Conservation (phyloP, 441 rosid genomes). For the Brassica hybrid region DNA sequence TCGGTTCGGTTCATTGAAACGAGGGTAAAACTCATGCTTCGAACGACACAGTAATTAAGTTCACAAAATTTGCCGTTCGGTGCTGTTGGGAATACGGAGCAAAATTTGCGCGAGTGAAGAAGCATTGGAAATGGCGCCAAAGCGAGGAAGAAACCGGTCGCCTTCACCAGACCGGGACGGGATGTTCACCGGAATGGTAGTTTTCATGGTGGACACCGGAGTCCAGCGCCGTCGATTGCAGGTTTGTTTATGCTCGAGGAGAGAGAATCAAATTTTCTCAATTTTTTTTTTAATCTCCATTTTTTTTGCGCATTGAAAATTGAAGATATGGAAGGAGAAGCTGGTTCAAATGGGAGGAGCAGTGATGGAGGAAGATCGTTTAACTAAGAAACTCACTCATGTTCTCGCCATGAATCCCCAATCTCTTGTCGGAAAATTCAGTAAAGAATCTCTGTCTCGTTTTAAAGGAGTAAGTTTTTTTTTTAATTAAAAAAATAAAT, state of each 20-base stretch:
- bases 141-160: slow-evolving; percentile 50
- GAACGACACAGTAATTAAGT: too few relatives aligned
- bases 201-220: slow-evolving; percentile 62
- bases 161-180: slow-evolving; percentile 66
- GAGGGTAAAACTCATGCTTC: not conserved
- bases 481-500: too few relatives aligned
- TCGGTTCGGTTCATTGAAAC: not conserved
- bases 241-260: slow-evolving; percentile 46
- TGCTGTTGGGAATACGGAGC: too few relatives aligned
- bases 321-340: not conserved
- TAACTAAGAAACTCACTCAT: too few relatives aligned
- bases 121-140: slow-evolving; percentile 69
- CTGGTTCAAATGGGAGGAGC: not conserved
- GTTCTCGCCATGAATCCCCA: too few relatives aligned
- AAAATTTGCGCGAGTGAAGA: not conserved
- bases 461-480: too few relatives aligned
- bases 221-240: slow-evolving; percentile 85
- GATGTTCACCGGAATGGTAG: slow-evolving; percentile 77
- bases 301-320: not conserved
- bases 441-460: too few relatives aligned
- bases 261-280: not conserved
- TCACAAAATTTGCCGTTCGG: too few relatives aligned
- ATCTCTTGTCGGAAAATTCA: too few relatives aligned
- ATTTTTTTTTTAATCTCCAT: not conserved
- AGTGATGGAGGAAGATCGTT: not conserved